These are phyloP conservation scores for Hypoxylon sp. DNA, from an alignment of 2,329 filamentous ascomycete species.

Conservation along the genomic window DNA sequence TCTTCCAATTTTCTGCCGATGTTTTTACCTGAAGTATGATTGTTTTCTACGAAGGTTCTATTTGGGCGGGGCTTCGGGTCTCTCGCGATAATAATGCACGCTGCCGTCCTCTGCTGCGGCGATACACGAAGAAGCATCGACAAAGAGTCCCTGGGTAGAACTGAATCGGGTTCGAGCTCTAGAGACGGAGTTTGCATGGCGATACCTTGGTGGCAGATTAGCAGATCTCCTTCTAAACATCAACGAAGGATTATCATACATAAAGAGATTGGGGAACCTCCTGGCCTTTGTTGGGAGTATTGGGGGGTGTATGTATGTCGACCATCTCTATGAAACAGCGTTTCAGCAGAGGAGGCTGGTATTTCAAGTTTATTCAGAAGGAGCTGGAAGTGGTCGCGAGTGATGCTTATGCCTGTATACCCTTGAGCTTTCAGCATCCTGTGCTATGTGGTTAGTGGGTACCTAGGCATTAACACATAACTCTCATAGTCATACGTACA, in stretches of 20 bases:
- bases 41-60: no score
- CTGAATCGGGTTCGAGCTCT: not conserved
- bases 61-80: not conserved
- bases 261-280: not conserved
- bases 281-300: not conserved
- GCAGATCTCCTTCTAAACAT: no score
- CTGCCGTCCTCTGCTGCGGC: not conserved
- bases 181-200: conserved; percentile 1
- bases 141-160: not conserved
- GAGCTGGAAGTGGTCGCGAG: not conserved
- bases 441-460: no score
- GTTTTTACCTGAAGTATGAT: not conserved
- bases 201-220: no score
- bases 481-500: no score
- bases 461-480: no score
- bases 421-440: no score
- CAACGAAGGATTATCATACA: not conserved
- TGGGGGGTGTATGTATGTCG: not conserved
- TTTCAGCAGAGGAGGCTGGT: not conserved
- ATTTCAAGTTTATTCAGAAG: conserved; percentile 1
- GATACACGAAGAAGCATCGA: conserved; percentile 13
- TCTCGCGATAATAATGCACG: conserved; percentile 7
- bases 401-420: no score
- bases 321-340: conserved; percentile 2
- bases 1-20: not conserved